Evolutionary conservation across 2,329 filamentous ascomycete species (phyloP).

Genomic region (Sporothrix pallida): DNA sequence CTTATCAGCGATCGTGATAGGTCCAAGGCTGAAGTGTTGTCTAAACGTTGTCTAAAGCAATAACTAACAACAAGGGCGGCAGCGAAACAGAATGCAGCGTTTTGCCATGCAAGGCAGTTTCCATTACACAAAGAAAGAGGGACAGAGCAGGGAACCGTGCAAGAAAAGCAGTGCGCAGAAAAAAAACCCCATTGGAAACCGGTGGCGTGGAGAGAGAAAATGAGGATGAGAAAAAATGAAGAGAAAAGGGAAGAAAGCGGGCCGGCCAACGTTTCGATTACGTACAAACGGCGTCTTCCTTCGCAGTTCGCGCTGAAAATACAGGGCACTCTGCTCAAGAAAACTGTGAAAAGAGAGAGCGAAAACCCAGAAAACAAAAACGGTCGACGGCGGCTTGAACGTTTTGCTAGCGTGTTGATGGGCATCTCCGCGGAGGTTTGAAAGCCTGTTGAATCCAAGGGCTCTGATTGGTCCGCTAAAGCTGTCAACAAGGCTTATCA

Average conservation of each 20-base stretch:
- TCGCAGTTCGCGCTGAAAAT: neutral
- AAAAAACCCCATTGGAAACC: neutral
- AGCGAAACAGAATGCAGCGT: constrained; percentile 33
- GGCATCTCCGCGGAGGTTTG: constrained; percentile 21
- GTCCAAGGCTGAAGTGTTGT: constrained; percentile 35
- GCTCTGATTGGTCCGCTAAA: constrained; percentile 14
- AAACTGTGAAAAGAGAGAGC: neutral
- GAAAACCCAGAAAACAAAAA: no score
- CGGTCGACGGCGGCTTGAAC: neutral
- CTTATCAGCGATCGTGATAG: constrained; percentile 36
- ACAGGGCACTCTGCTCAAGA: neutral
- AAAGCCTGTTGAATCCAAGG: neutral
- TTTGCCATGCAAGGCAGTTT: constrained; percentile 16
- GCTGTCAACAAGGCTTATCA: constrained; percentile 29
- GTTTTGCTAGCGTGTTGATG: constrained; percentile 3
- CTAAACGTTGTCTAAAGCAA: constrained; percentile 37
- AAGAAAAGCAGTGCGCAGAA: neutral
- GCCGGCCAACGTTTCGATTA: constrained; percentile 29
- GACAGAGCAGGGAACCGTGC: constrained; percentile 11
- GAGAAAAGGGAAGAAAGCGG: constrained; percentile 22
- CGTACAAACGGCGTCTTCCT: constrained; percentile 29
- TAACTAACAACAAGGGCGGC: constrained; percentile 35
- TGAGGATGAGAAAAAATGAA: neutral
- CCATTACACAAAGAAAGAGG: constrained; percentile 33
- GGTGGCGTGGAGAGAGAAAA: constrained; percentile 27